Percentiles rank a stretch among this genome's conserved stretches.
Evolutionary conservation across 805 yeast genomes (phyloP).

Genomic region (Saitoella complicata): DNA sequence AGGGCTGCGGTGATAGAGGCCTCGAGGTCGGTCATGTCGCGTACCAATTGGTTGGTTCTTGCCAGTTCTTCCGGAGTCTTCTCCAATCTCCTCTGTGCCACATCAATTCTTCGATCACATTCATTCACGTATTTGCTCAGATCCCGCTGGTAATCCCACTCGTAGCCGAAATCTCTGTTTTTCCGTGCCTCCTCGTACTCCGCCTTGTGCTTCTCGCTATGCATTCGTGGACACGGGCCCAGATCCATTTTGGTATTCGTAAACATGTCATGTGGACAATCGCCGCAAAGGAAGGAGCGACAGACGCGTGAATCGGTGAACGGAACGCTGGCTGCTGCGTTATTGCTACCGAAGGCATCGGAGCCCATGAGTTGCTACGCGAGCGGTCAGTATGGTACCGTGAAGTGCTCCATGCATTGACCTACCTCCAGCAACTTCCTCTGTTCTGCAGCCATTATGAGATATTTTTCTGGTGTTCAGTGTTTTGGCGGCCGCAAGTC

Average conservation of each 20-base stretch:
- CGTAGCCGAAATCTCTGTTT: conserved; percentile 30
- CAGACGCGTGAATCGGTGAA: conserved; percentile 49
- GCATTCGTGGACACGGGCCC: conserved; percentile 66
- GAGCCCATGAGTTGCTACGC: conserved; percentile 54
- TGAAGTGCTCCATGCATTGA: not conserved
- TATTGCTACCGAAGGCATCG: conserved; percentile 17
- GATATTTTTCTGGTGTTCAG: conserved; percentile 1
- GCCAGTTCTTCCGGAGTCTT: conserved; percentile 60
- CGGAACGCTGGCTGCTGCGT: conserved; percentile 26
- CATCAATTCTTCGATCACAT: conserved; percentile 45
- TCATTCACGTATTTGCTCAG: conserved; percentile 45
- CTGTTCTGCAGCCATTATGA: conserved; percentile 53
- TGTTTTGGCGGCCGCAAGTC: too few relatives aligned
- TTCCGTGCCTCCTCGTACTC: conserved; percentile 39
- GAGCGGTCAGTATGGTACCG: not conserved
- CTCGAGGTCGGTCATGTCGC: not conserved
- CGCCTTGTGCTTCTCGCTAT: conserved; percentile 54
- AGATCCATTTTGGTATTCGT: conserved; percentile 66
- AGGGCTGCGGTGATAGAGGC: not conserved
- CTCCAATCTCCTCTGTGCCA: conserved; percentile 48
- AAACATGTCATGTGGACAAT: conserved; percentile 74
- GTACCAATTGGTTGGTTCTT: conserved; percentile 20
- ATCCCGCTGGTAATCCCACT: conserved; percentile 29
- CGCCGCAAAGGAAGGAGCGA: conserved; percentile 66
- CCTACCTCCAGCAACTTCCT: conserved; percentile 42